Base-by-base conservation (phyloP, 345 rosid genomes). In the Boechera divaricarpa region DNA sequence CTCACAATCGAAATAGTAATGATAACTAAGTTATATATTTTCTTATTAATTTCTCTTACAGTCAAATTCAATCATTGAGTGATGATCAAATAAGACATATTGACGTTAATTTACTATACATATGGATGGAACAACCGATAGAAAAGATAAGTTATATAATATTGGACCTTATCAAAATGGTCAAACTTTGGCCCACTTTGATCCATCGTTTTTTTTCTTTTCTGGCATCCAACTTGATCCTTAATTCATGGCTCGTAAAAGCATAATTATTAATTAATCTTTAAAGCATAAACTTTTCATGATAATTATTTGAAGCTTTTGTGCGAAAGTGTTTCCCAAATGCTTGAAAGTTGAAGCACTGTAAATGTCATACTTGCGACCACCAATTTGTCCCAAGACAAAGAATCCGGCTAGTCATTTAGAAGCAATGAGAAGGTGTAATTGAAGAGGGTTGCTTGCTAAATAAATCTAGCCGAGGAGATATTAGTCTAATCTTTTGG, bases 181-280 rank as follows among this genome's bases (percentile, higher is more conserved):
- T 69, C 58, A 33, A 47, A 71, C 67, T 12, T 58, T 70, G 67
- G n/a, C n/a, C 67, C 74, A 42, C 74, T 18, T 18, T 70, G 32
- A 10, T 44, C 44, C 39, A 39, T 26, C 15, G 13, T 39, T 18
- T 2, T 64, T 33, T 10, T 39, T 51, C 6, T 3, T 72, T 72
- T 49, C 13, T 72, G 67, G 58, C 29, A 48, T 60, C 76, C 76
- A 62, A 29, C 21, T 72, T 51, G 61, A 72, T 51, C 41, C 38
- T 15, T 61, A 35, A 26, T 31, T 44, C 21, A 18, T 57, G 64
- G 32, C 15, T 58, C 56, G 24, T 45, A 28, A 72, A 72, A 60
- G 60, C 51, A 28, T 49, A 71, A 28, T 21, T 38, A 8, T 38
- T 38, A 38, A 56, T 32, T 70, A 10, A 70, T 42, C 15, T 39